Percentiles rank a stretch among this genome's conserved stretches.
phyloP scores from a whole-genome alignment of 495 filamentous ascomycete genomes.

The Trichoderma gamsii region DNA sequence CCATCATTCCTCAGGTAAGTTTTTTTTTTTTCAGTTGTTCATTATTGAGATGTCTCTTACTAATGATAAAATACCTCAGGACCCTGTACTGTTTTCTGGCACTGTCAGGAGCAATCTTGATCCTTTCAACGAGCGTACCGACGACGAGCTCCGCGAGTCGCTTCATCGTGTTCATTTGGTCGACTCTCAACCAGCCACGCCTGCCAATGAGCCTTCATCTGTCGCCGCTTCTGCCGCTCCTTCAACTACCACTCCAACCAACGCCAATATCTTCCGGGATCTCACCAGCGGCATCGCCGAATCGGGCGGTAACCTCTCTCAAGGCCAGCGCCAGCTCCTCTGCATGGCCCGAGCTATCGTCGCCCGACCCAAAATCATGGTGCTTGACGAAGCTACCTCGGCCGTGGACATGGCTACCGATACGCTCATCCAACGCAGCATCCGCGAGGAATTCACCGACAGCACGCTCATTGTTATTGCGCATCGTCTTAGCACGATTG shows the following conservation, averaged over 20 bases:
- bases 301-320: conserved; percentile 74
- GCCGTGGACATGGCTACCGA: conserved; percentile 88
- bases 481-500: conserved; percentile 79
- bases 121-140: conserved; percentile 65
- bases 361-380: conserved; percentile 71
- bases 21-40: no score
- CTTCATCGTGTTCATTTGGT: conserved; percentile 72
- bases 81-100: conserved; percentile 82
- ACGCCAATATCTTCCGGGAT: conserved; percentile 57
- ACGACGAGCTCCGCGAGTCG: conserved; percentile 66
- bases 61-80: conserved; percentile 27
- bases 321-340: conserved; percentile 83
- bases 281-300: conserved; percentile 62
- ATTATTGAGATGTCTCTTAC: no score
- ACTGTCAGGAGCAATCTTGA: conserved; percentile 80
- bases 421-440: conserved; percentile 71
- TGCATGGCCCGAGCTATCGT: conserved; percentile 86
- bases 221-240: conserved; percentile 19
- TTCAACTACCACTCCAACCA: conserved; percentile 33
- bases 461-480: conserved; percentile 84
- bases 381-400: conserved; percentile 85
- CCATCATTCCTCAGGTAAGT: conserved; percentile 70
- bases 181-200: conserved; percentile 20
- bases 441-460: conserved; percentile 70
- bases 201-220: conserved; percentile 23